Base-by-base conservation (phyloP, 345 rosid species). In the Linum tenue region DNA sequence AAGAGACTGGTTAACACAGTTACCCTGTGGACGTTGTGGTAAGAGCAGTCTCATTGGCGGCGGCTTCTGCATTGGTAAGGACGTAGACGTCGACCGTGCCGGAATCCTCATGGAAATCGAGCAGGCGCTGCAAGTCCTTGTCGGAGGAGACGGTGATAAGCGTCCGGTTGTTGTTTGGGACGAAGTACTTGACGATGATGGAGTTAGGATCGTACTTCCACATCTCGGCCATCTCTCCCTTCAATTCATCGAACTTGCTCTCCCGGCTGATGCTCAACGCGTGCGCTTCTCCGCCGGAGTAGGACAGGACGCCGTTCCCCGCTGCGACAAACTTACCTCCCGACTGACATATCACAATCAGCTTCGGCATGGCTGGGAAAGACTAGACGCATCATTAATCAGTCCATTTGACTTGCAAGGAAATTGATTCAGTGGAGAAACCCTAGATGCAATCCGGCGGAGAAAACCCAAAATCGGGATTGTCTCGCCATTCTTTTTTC, bases 301-400 rank as follows among this genome's bases (percentile, higher is more conserved):
- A 89, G 0, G 87, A 79, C 70, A 92, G 72, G 0, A 86, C 74
- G 11, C 97, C 97, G 48, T 89, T 95, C 74, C 74, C 76, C 44
- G 74, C 67, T 2, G 86, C 67, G 56, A 86, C 82, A 75, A 92
- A 92, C 69, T 86, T 92, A 16, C 96, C 98, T 40, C 97, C 95
- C 0, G 98, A 87, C 66, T 90, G 96, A 74, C 97, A 92, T 71
- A 92, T 92, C 36, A 96, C 98, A 77, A 92, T 89, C 57, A 92
- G 70, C 79, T 87, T 92, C 78, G 88, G 85, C 98, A 89, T 87
- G 65, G 67, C 81, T 48, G 12, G 12, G 48, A 42, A 42, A 10
- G 9, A 42, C 8, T 8, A 6, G 12, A 48, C 7, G 12, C 53
- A 9, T 48, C 14, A 48, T 0, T 48, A 48, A 48, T 8, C 53